Evolutionary conservation across 495 filamentous ascomycete genomes (phyloP).

Genomic region (Usnea hakonensis): DNA sequence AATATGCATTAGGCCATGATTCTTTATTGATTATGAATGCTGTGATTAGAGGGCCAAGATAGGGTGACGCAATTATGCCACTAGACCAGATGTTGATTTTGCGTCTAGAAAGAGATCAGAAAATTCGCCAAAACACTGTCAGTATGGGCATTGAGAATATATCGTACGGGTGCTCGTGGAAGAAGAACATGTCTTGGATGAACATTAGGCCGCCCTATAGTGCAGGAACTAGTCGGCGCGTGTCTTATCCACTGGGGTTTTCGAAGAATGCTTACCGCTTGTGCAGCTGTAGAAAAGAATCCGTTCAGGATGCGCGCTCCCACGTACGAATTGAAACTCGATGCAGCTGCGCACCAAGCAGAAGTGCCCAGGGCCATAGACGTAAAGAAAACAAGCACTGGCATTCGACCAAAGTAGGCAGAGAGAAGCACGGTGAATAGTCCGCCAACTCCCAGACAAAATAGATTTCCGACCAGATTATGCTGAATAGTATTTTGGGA

Average conservation of each 20-base stretch:
- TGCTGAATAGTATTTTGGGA: constrained; percentile 45
- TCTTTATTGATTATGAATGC: constrained; percentile 48
- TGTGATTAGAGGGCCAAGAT: constrained; percentile 51
- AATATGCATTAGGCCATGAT: constrained; percentile 48
- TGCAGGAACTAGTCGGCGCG: background rate
- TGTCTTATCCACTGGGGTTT: background rate
- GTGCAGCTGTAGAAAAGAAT: constrained; percentile 52
- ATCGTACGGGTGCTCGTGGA: constrained; percentile 46
- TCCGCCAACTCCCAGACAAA: constrained; percentile 50
- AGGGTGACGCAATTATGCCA: constrained; percentile 48
- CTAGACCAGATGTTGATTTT: constrained; percentile 58
- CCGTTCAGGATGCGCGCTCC: constrained; percentile 54
- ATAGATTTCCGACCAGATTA: constrained; percentile 49
- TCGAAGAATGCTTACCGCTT: constrained; percentile 29
- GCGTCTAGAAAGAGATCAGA: constrained; percentile 24
- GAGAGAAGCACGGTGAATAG: constrained; percentile 48
- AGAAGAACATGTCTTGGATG: constrained; percentile 60
- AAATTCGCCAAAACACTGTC: background rate
- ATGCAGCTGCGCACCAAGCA: constrained; percentile 47
- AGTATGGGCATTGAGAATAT: background rate
- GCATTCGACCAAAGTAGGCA: constrained; percentile 53
- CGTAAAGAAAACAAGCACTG: constrained; percentile 52
- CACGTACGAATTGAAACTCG: constrained; percentile 47
- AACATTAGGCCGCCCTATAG: constrained; percentile 50
- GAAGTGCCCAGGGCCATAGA: constrained; percentile 42